These are phyloP conservation scores for Helichrysum umbraculigerum DNA, from an alignment of 129 eudicot species.

Conservation along the genomic window DNA sequence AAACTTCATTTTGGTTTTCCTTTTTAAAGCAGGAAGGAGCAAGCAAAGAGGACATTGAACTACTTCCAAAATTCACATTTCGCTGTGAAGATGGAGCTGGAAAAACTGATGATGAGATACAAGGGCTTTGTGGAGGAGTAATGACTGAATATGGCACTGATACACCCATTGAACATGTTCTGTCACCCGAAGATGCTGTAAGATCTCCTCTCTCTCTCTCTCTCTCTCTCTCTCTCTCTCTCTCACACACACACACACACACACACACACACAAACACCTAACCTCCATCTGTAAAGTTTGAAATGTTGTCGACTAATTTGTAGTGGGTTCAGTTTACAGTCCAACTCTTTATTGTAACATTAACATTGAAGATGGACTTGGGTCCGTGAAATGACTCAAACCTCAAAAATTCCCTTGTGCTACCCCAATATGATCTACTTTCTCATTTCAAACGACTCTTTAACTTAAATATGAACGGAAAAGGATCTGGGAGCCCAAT, in stretches of 20 bases:
- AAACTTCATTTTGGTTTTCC: background rate
- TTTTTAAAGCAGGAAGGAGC: conserved; percentile 64
- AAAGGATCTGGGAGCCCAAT: background rate
- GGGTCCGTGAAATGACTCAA: background rate
- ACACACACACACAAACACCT: background rate
- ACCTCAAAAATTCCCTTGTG: background rate
- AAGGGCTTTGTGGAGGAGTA: conserved; percentile 58
- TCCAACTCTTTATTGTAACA: background rate
- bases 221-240: conserved; percentile 1
- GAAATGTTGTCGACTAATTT: background rate
- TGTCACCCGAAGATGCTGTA: conserved; percentile 66
- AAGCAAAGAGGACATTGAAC: conserved; percentile 65
- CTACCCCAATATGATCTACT: background rate
- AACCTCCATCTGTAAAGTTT: no score
- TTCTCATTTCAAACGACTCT: background rate
- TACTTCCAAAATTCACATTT: conserved; percentile 54
- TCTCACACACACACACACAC: background rate
- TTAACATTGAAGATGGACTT: background rate
- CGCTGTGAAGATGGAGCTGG: conserved; percentile 41
- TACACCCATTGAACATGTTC: conserved; percentile 45
- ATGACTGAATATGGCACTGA: conserved; percentile 69
- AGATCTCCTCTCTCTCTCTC: conserved; percentile 17
- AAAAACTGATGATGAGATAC: conserved; percentile 48
- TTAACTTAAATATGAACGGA: no score
- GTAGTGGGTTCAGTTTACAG: background rate